Evolutionary conservation across 2,329 filamentous ascomycete genomes (phyloP).

Genomic region (Penicillium fuscoglaucum): DNA sequence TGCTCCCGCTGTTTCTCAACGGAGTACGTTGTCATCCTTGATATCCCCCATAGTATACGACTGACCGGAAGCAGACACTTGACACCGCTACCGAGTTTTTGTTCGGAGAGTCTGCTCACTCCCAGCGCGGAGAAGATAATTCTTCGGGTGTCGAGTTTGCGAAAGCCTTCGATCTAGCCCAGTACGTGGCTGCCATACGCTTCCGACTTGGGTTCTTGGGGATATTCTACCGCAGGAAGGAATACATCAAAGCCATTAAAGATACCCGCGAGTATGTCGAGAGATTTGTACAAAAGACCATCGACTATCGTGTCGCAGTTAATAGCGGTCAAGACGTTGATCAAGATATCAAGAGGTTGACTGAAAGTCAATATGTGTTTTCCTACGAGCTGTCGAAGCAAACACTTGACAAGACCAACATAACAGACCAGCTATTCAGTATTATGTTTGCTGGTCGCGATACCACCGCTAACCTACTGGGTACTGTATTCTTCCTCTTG

Average conservation of each 20-base stretch:
- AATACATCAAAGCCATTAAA: conserved; percentile 23
- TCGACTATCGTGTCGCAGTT: conserved; percentile 24
- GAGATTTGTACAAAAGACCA: conserved; percentile 44
- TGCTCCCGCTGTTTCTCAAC: conserved; percentile 29
- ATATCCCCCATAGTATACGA: neutral
- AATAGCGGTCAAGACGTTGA: conserved; percentile 21
- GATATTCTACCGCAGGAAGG: conserved; percentile 18
- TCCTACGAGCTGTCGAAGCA: conserved; percentile 47
- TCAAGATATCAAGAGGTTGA: conserved; percentile 8
- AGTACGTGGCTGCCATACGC: conserved; percentile 22
- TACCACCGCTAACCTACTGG: conserved; percentile 48
- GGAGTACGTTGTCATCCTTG: conserved; percentile 2
- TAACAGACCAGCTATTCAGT: conserved; percentile 50
- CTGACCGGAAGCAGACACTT: conserved; percentile 53
- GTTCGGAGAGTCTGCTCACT: conserved; percentile 61
- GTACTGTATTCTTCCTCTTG: conserved; percentile 49
- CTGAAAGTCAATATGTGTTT: conserved; percentile 44
- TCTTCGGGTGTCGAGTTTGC: conserved; percentile 19
- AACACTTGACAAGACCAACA: conserved; percentile 44
- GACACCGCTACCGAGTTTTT: conserved; percentile 85
- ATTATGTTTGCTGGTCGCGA: conserved; percentile 55
- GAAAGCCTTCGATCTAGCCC: conserved; percentile 32
- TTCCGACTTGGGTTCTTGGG: conserved; percentile 18
- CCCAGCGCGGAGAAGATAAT: conserved; percentile 43
- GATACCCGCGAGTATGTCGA: conserved; percentile 32